Base-by-base conservation (phyloP, 2,329 filamentous ascomycete species). In the Plectosphaerella sp. region DNA sequence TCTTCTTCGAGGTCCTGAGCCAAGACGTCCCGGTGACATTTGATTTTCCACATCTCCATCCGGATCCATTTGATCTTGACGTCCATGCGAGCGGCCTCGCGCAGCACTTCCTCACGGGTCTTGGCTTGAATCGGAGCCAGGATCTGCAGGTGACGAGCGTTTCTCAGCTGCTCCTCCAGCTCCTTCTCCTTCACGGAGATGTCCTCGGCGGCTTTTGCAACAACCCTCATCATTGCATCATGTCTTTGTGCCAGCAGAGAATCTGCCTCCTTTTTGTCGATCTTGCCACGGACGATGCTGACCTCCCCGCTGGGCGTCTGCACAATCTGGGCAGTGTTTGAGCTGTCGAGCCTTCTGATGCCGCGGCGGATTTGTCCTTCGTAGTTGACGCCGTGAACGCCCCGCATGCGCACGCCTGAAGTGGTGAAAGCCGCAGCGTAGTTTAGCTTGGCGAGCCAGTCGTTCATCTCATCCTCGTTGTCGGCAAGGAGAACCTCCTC, bases 371-470 rank as follows among this genome's bases (percentile, higher is more conserved):
- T 80, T 64, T 96, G 91, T 3, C 89, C 90, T 62, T 96, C 91
- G 61, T 96, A 94, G 59, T 87, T 86, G 6, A 87, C 88, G 12
- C 89, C 91, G 49, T 94, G 80, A 52, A 96, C 87, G 20, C 91
- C 92, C 60, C 93, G 83, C 78, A 96, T 95, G 43, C 91, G 83
- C 6, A 97, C 91, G 12, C 93, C 92, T 6, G 92, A 90, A 1
- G 91, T 96, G 59, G 91, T 83, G 68, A 97, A 97, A 1, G 94
- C 90, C 9, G 94, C 92, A 35, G 93, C 93, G 65, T 97, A 97
- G 67, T 99, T 99, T 54, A 99, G 80, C 63, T 96, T 94, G 8
- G 89, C 89, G 25, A 99, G 76, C 94, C 94, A 99, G 65, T 99
- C 94, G 62, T 97, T 96, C 79, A 96, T 86, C 62, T 99, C 94